phyloP scores from a whole-genome alignment of 768 basidiomycete genomes.

The Pleurotus djamor region DNA sequence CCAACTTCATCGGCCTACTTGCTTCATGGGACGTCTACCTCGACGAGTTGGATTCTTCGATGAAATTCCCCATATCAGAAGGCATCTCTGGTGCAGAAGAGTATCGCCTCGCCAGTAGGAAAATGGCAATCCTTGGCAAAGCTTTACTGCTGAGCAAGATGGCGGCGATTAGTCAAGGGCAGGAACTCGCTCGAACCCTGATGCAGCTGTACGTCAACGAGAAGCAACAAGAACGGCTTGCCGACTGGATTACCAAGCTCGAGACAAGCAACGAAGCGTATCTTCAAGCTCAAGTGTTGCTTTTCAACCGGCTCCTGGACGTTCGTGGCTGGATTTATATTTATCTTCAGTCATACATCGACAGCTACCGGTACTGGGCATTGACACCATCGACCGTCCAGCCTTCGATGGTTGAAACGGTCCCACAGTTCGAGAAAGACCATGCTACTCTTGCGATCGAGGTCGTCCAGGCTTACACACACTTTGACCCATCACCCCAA shows the following conservation, averaged over 20 bases:
- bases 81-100: neutral
- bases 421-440: neutral
- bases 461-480: neutral
- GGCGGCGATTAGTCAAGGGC: neutral
- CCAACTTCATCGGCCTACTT: neutral
- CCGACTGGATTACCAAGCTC: neutral
- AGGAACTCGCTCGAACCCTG: neutral
- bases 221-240: neutral
- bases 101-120: neutral
- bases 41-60: neutral
- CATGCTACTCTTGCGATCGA: neutral
- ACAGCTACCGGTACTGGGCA: neutral
- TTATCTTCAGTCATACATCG: neutral
- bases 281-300: neutral
- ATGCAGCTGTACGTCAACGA: neutral
- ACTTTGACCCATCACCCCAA: neutral
- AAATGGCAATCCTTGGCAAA: neutral
- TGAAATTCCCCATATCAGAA: neutral
- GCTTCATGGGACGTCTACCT: neutral
- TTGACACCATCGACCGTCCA: neutral
- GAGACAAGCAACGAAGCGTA: neutral
- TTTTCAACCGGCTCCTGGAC: neutral
- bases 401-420: neutral
- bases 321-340: constrained; percentile 1
- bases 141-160: neutral